A percentile compares a stretch with the other conserved stretches of the same genome.
phyloP scores from a whole-genome alignment of 805 yeast species.

The Wickerhamomyces queroliae region DNA sequence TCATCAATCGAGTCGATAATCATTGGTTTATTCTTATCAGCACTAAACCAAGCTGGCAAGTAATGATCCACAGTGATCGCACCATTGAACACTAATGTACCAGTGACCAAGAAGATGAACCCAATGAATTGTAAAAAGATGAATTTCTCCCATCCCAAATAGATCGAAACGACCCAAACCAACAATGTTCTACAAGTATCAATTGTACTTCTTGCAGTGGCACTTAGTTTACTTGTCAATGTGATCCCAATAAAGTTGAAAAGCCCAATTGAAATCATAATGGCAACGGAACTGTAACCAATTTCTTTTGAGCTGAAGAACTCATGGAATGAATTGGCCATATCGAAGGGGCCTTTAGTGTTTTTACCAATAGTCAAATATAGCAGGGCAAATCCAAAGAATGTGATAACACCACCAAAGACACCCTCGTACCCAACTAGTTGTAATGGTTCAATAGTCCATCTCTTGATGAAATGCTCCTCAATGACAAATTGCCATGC shows the following conservation, averaged over 20 bases:
- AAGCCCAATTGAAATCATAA: constrained; percentile 65
- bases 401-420: constrained; percentile 48
- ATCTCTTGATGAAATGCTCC: constrained; percentile 53
- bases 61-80: constrained; percentile 49
- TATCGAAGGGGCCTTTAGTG: constrained; percentile 43
- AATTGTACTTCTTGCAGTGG: constrained; percentile 74
- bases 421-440: constrained; percentile 74
- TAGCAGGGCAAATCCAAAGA: constrained; percentile 37
- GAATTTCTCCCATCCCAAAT: constrained; percentile 73
- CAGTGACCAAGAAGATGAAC: constrained; percentile 56
- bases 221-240: constrained; percentile 57
- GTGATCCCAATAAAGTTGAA: constrained; percentile 74
- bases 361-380: constrained; percentile 35
- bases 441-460: constrained; percentile 52
- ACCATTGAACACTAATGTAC: constrained; percentile 71
- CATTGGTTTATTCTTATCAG: constrained; percentile 18
- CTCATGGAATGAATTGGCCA: constrained; percentile 42
- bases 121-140: constrained; percentile 58
- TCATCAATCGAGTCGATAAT: constrained; percentile 34
- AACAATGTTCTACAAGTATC: constrained; percentile 72
- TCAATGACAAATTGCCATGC: constrained; percentile 78
- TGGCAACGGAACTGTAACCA: constrained; percentile 48
- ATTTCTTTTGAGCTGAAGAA: constrained; percentile 38
- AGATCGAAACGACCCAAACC: constrained; percentile 69
- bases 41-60: constrained; percentile 42